Evolutionary conservation across 495 filamentous ascomycete species (phyloP).

Genomic region (Penicillium manginii): DNA sequence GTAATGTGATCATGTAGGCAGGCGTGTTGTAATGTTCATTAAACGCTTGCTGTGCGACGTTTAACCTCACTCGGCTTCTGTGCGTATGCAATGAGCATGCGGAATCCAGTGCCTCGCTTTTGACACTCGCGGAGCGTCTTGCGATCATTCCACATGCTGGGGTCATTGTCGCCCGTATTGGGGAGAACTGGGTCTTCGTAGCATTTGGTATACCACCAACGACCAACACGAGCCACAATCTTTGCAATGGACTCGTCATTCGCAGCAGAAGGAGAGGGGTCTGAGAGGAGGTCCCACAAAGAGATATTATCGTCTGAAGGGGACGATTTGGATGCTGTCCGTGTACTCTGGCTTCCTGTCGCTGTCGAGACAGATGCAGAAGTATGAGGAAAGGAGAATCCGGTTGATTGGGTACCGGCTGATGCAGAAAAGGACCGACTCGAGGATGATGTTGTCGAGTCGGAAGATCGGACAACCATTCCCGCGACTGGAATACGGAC

Average conservation of each 20-base stretch:
- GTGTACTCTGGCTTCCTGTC: slow-evolving; percentile 28
- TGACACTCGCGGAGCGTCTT: slow-evolving; percentile 82
- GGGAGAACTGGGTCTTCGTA: slow-evolving; percentile 73
- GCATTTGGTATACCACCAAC: slow-evolving; percentile 95
- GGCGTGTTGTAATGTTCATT: not conserved
- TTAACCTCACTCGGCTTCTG: slow-evolving; percentile 70
- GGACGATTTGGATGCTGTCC: slow-evolving; percentile 28
- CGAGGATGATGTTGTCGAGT: slow-evolving; percentile 40
- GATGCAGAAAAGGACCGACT: slow-evolving; percentile 27
- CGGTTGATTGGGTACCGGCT: slow-evolving; percentile 32
- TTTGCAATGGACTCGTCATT: slow-evolving; percentile 83
- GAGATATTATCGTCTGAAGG: slow-evolving; percentile 57
- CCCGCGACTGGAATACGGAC: slow-evolving; percentile 89
- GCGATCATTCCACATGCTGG: slow-evolving; percentile 82
- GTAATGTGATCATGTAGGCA: slow-evolving; percentile 11
- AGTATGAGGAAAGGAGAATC: slow-evolving; percentile 30
- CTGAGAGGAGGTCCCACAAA: slow-evolving; percentile 71
- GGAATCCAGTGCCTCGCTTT: slow-evolving; percentile 82
- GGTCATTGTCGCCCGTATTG: slow-evolving; percentile 47
- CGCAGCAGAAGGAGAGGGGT: slow-evolving; percentile 54
- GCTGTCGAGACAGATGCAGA: slow-evolving; percentile 31
- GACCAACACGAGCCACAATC: slow-evolving; percentile 87
- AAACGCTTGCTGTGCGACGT: slow-evolving; percentile 62
- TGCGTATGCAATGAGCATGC: slow-evolving; percentile 88
- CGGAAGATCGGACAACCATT: slow-evolving; percentile 52